Evolutionary conservation across 495 filamentous ascomycete species (phyloP).

Genomic region (Penicillium waksmanii): DNA sequence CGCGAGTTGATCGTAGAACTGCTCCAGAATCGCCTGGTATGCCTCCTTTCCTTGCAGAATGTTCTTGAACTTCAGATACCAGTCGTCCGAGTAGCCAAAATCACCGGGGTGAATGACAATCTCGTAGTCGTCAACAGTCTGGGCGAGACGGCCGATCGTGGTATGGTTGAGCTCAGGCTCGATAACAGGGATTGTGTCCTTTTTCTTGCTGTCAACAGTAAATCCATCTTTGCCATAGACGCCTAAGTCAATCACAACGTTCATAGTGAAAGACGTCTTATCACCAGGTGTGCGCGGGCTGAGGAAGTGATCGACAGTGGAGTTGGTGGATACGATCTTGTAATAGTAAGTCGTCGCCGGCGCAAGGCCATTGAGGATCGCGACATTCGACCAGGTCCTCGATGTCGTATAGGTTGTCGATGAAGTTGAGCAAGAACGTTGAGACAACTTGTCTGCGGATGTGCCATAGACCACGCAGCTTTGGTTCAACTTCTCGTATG

Average conservation of each 20-base stretch:
- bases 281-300: constrained; percentile 57
- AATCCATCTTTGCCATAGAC: constrained; percentile 61
- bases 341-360: constrained; percentile 58
- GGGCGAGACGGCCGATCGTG: constrained; percentile 59
- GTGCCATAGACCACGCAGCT: constrained; percentile 52
- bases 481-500: constrained; percentile 39
- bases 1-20: constrained; percentile 56
- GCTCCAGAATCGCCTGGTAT: constrained; percentile 58
- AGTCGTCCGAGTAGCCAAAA: constrained; percentile 59
- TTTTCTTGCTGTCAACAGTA: constrained; percentile 55
- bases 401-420: constrained; percentile 55
- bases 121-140: constrained; percentile 61
- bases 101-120: constrained; percentile 61
- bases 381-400: constrained; percentile 55
- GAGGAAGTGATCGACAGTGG: constrained; percentile 56
- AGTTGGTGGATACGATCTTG: constrained; percentile 60
- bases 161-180: constrained; percentile 63
- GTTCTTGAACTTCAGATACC: constrained; percentile 46
- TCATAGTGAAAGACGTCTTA: constrained; percentile 47
- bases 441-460: constrained; percentile 30
- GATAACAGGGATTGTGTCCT: constrained; percentile 54
- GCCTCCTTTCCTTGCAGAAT: constrained; percentile 42
- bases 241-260: constrained; percentile 57
- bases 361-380: constrained; percentile 41
- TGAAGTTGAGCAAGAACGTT: constrained; percentile 34